A percentile compares a stretch with the other conserved stretches of the same genome.
These are phyloP conservation scores for Starmerella stellata DNA, from an alignment of 805 yeast species.

Conservation along the genomic window DNA sequence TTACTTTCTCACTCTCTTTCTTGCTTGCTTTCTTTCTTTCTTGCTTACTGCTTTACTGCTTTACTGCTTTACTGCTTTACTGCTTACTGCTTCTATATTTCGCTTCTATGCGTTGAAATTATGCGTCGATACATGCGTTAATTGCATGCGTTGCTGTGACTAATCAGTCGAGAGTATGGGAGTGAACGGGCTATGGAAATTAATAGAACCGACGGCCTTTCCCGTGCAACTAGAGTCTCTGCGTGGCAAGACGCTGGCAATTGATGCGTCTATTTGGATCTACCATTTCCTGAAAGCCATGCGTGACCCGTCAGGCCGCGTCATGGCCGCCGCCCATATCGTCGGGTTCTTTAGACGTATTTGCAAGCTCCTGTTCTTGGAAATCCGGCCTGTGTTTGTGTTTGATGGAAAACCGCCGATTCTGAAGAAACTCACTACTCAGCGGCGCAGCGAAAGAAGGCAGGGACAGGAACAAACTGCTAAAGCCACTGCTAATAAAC, in stretches of 20 bases:
- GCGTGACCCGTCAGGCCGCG: constrained; percentile 65
- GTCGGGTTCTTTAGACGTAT: constrained; percentile 92
- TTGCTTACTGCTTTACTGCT: too few relatives aligned
- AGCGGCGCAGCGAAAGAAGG: constrained; percentile 50
- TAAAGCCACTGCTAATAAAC: constrained; percentile 54
- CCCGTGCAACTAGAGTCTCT: constrained; percentile 81
- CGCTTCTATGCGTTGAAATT: too few relatives aligned
- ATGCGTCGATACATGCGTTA: too few relatives aligned
- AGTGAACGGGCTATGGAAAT: constrained; percentile 86
- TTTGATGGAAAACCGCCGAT: constrained; percentile 58
- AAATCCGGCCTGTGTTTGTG: constrained; percentile 55
- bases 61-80: too few relatives aligned
- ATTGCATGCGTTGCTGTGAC: too few relatives aligned
- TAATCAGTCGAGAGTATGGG: too few relatives aligned
- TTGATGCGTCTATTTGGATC: constrained; percentile 97
- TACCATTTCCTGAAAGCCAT: constrained; percentile 93
- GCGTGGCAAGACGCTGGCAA: constrained; percentile 62
- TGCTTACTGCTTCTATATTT: too few relatives aligned
- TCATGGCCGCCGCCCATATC: constrained; percentile 62
- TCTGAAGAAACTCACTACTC: constrained; percentile 62
- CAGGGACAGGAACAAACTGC: constrained; percentile 58
- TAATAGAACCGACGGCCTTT: constrained; percentile 71
- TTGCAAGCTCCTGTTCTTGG: constrained; percentile 73
- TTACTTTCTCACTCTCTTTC: too few relatives aligned
- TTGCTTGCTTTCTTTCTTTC: too few relatives aligned